A percentile compares a stretch with the other conserved stretches of the same genome.
Evolutionary conservation across 257 asterid genomes (phyloP).

Genomic region (Solanum chilense): DNA sequence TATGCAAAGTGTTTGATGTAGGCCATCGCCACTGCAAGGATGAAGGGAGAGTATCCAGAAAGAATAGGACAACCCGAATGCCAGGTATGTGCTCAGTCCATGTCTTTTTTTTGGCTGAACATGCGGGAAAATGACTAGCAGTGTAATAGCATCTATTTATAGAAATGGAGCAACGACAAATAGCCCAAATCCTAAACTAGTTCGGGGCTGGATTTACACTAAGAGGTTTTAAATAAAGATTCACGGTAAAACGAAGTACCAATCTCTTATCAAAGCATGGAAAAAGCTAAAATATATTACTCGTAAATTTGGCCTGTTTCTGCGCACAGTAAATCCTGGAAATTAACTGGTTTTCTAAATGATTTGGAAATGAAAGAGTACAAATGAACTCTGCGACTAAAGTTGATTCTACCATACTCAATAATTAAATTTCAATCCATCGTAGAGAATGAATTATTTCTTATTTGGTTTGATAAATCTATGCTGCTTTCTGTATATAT

Average conservation of each 20-base stretch:
- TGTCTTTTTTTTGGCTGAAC: neutral
- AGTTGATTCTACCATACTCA: neutral
- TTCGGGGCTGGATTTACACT: neutral
- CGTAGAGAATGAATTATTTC: neutral
- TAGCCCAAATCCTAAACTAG: neutral
- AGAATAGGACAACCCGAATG: constrained; percentile 90
- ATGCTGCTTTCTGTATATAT: neutral
- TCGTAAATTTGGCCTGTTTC: neutral
- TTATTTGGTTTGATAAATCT: neutral
- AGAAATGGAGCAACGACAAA: neutral
- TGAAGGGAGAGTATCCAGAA: constrained; percentile 94
- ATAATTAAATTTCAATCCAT: neutral
- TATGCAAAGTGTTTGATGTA: constrained; percentile 14
- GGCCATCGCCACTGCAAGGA: constrained; percentile 87
- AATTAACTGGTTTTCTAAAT: neutral
- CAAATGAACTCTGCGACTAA: neutral
- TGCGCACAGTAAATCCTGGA: neutral
- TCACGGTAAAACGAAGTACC: neutral
- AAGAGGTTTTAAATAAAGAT: neutral
- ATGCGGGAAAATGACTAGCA: neutral
- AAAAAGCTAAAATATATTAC: neutral
- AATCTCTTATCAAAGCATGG: neutral
- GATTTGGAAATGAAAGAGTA: neutral
- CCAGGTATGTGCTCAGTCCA: constrained; percentile 38
- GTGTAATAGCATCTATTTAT: neutral